A percentile compares a stretch with the other conserved stretches of the same genome.
Evolutionary conservation across 2,329 filamentous ascomycete species (phyloP).

Genomic region (Alternaria arborescens): DNA sequence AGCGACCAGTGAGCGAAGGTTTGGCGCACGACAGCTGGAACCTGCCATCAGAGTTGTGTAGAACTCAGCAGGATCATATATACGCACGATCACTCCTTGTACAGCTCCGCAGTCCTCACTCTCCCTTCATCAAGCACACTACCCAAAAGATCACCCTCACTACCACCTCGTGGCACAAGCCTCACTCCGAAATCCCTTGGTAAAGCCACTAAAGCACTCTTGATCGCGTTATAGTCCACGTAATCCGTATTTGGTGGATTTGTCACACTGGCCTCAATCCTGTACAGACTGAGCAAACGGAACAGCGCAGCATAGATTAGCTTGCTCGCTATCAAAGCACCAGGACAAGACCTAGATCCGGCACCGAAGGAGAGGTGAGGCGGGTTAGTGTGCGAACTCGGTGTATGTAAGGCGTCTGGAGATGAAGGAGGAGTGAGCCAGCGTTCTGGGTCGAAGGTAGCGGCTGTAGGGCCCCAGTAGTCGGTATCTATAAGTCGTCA

Average conservation of each 20-base stretch:
- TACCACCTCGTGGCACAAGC: constrained; percentile 58
- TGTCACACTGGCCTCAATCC: constrained; percentile 58
- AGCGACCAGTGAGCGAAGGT: not conserved
- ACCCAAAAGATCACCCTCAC: constrained; percentile 34
- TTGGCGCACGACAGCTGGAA: not conserved
- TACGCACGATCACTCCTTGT: constrained; percentile 45
- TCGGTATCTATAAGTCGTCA: constrained; percentile 58
- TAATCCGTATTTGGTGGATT: constrained; percentile 69
- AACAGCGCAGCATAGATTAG: constrained; percentile 61
- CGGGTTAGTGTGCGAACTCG: constrained; percentile 35
- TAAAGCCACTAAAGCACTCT: constrained; percentile 67
- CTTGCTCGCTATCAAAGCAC: constrained; percentile 61
- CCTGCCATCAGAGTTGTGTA: not conserved
- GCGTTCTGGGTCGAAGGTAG: constrained; percentile 59
- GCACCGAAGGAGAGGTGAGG: constrained; percentile 62
- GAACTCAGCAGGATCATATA: not conserved
- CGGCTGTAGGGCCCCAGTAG: constrained; percentile 59
- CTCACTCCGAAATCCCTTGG: constrained; percentile 66
- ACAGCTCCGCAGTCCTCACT: constrained; percentile 59
- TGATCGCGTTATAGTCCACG: constrained; percentile 69
- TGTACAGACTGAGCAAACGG: constrained; percentile 60
- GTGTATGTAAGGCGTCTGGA: constrained; percentile 5
- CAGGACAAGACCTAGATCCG: constrained; percentile 62
- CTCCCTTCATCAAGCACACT: constrained; percentile 55
- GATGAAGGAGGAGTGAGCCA: constrained; percentile 49